phyloP scores from a whole-genome alignment of 352 stramenopile genomes.

The Phytophthora tentaculata region DNA sequence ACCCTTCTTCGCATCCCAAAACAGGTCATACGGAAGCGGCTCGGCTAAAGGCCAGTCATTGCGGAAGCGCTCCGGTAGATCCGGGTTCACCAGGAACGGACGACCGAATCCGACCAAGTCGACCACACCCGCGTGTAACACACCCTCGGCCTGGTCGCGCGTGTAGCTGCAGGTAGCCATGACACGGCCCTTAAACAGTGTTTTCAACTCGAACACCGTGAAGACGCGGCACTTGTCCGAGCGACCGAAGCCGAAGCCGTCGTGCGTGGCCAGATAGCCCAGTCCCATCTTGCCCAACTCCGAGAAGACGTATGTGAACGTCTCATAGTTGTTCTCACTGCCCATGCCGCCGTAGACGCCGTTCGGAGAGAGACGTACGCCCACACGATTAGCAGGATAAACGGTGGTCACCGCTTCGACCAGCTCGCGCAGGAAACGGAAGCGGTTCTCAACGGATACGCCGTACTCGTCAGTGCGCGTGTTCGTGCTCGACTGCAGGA shows the following conservation, averaged over 20 bases:
- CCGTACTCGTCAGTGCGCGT: slow-evolving; percentile 82
- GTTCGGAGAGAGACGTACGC: slow-evolving; percentile 42
- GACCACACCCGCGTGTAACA: slow-evolving; percentile 35
- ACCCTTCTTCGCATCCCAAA: slow-evolving; percentile 26
- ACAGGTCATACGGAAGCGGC: slow-evolving; percentile 22
- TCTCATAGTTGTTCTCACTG: slow-evolving; percentile 48
- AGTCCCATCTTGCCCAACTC: slow-evolving; percentile 42
- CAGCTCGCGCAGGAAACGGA: slow-evolving; percentile 68
- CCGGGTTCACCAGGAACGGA: slow-evolving; percentile 43
- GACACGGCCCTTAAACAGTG: slow-evolving; percentile 30
- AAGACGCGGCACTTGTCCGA: slow-evolving; percentile 38
- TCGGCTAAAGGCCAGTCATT: slow-evolving; percentile 29
- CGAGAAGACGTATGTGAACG: slow-evolving; percentile 47
- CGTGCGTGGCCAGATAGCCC: slow-evolving; percentile 45
- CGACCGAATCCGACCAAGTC: slow-evolving; percentile 43
- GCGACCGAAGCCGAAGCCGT: slow-evolving; percentile 42
- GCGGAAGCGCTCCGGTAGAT: slow-evolving; percentile 40
- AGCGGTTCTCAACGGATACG: slow-evolving; percentile 80
- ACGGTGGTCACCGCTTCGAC: slow-evolving; percentile 57
- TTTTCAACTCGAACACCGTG: slow-evolving; percentile 39
- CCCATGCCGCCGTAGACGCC: slow-evolving; percentile 43
- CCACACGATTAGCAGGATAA: slow-evolving; percentile 32
- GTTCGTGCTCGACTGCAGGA: slow-evolving; percentile 84
- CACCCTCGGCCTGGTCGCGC: slow-evolving; percentile 42
- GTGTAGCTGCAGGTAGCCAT: slow-evolving; percentile 45